Base-by-base conservation (phyloP, 2,329 filamentous ascomycete genomes). In the Trichoderma pleuroti region DNA sequence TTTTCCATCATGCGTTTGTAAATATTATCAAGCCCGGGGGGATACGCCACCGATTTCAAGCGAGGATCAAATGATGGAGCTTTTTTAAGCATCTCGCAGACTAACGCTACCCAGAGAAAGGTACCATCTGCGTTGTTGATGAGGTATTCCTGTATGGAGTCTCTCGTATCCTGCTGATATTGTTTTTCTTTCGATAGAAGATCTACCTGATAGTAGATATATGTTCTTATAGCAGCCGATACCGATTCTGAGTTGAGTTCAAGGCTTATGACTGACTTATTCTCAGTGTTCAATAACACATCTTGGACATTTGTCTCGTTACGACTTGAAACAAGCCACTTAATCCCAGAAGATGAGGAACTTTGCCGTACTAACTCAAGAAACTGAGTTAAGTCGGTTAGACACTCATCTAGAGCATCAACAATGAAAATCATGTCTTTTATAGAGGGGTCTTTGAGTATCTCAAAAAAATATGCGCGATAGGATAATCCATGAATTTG, bases 91-190 rank as follows among this genome's bases (percentile, higher is more conserved):
- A 21, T 21, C 10, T n/a, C 42, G 3, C 42, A 49, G n/a, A 49
- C 42, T 12, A 49, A 7, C 10, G 42, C 18, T 5, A 49, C 42
- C 42, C 42, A 49, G n/a, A 49, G 42, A 24, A 49, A 49, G n/a
- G 42, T 49, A 4, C 42, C 42, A 49, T 49, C 10, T 24, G n/a
- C n/a, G n/a, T 49, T 49, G 5, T 6, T 3, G 10, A n/a, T 5
- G n/a, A 49, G 42, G n/a, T 49, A 49, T 24, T 49, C 10, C 10
- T 49, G 18, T 49, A 49, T 21, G 1, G 10, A 12, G 5, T 49
- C n/a, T 3, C 4, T 49, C 0, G 0, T 6, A 3, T n/a, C 10
- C n/a, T 49, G 18, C 10, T 21, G 2, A 12, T 49, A 21, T n/a
- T 2, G 4, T 49, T 21, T 49, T 24, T 24, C n/a, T 11, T 49